These are phyloP conservation scores for Komagataella mondaviorum DNA, from an alignment of 805 yeast genomes.

Conservation along the genomic window DNA sequence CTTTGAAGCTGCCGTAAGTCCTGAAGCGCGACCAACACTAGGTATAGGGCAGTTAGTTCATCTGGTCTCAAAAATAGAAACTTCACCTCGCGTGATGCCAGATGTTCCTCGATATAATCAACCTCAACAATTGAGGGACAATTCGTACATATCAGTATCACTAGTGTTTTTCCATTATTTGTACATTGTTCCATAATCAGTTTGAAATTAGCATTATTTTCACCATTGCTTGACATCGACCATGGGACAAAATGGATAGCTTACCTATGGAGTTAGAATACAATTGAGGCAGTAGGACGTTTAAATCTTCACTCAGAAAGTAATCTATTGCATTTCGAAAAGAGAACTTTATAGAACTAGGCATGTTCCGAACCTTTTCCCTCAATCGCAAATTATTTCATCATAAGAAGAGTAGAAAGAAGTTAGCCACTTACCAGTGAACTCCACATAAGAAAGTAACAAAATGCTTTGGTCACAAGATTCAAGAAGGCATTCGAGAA, in stretches of 20 bases:
- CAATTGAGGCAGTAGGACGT: no score
- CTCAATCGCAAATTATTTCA: neutral
- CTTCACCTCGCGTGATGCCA: neutral
- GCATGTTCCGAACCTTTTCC: neutral
- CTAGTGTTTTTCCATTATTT: neutral
- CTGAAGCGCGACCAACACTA: neutral
- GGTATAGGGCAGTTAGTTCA: neutral
- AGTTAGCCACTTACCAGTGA: neutral
- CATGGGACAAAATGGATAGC: neutral
- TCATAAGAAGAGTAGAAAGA: neutral
- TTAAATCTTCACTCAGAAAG: neutral
- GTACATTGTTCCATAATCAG: neutral
- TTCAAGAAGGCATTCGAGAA: neutral
- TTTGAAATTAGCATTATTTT: neutral
- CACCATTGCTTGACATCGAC: neutral
- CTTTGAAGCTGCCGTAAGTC: neutral
- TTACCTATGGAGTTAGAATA: neutral
- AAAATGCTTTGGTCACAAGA: neutral
- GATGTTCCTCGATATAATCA: neutral
- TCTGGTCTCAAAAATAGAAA: neutral
- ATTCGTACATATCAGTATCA: neutral
- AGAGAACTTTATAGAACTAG: neutral
- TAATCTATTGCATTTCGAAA: neutral
- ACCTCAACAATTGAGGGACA: neutral
- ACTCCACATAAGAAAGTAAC: neutral